Evolutionary conservation across 495 filamentous ascomycete genomes (phyloP).

Genomic region (Daldinia decipiens): DNA sequence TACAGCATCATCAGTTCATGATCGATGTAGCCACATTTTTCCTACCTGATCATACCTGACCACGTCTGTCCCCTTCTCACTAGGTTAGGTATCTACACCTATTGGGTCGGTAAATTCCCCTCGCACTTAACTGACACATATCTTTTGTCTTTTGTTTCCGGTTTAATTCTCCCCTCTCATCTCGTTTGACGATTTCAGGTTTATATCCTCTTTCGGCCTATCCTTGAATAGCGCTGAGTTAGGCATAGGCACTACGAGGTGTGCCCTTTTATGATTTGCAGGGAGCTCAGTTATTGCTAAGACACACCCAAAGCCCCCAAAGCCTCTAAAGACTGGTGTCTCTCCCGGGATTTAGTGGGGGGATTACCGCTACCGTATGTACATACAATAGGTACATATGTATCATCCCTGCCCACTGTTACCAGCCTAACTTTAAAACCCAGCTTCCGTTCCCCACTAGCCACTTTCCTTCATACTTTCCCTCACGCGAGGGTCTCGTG

Average conservation of each 20-base stretch:
- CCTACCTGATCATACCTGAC: conserved; percentile 42
- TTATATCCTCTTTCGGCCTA: conserved; percentile 1
- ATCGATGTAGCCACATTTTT: conserved; percentile 31
- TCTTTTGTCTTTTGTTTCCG: neutral
- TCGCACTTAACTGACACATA: neutral
- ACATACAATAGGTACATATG: conserved; percentile 9
- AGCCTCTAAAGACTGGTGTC: conserved; percentile 33
- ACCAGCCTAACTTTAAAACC: conserved; percentile 44
- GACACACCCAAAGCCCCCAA: conserved; percentile 17
- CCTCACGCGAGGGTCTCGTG: conserved; percentile 46
- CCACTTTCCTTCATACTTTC: conserved; percentile 40
- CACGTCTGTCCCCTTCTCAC: conserved; percentile 4
- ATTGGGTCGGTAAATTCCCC: neutral
- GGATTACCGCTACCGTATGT: conserved; percentile 41
- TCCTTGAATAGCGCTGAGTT: neutral
- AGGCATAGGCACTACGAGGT: neutral
- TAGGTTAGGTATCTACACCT: neutral
- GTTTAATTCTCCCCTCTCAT: neutral
- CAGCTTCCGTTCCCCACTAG: conserved; percentile 47
- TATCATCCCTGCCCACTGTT: conserved; percentile 37
- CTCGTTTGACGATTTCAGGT: conserved; percentile 1
- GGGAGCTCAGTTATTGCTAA: conserved; percentile 7
- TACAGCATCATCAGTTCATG: conserved; percentile 26
- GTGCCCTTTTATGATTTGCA: conserved; percentile 30
- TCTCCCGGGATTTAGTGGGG: conserved; percentile 32